Evolutionary conservation across 106 monocot species (phyloP).

Genomic region (Dioscorea alata): DNA sequence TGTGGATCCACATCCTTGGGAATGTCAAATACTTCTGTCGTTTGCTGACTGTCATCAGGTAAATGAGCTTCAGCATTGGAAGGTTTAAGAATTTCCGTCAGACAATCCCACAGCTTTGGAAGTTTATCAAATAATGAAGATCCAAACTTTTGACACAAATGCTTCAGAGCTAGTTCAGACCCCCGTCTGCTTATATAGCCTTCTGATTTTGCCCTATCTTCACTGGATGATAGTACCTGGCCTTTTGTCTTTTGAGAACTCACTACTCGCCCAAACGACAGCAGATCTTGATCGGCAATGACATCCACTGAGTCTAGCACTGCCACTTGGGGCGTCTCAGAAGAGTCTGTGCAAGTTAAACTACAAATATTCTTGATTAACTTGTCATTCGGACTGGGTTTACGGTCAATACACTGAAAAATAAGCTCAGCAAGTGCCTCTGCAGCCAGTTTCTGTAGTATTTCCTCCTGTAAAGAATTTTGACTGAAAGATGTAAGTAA

Average conservation of each 20-base stretch:
- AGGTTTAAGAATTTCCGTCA: constrained; percentile 74
- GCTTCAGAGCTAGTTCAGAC: constrained; percentile 73
- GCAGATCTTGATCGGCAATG: constrained; percentile 73
- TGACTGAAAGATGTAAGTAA: neutral
- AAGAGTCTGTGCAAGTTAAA: constrained; percentile 71
- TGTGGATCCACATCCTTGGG: constrained; percentile 56
- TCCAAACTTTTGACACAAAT: constrained; percentile 77
- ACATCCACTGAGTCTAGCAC: constrained; percentile 63
- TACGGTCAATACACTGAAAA: constrained; percentile 77
- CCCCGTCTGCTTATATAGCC: constrained; percentile 93
- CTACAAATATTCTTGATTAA: constrained; percentile 78
- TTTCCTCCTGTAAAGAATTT: constrained; percentile 66
- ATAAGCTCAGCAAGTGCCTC: constrained; percentile 91
- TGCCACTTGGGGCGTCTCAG: constrained; percentile 79
- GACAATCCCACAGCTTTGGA: constrained; percentile 94
- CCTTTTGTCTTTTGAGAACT: constrained; percentile 47
- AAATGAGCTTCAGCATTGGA: constrained; percentile 13
- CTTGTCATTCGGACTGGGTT: constrained; percentile 93
- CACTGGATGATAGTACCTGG: constrained; percentile 35
- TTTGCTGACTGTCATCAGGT: constrained; percentile 24
- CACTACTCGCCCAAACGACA: constrained; percentile 30
- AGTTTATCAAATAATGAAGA: constrained; percentile 77
- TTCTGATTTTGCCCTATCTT: constrained; percentile 76
- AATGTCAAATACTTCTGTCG: constrained; percentile 29
- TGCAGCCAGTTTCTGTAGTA: constrained; percentile 78